phyloP scores from a whole-genome alignment of 164 flowering plant species.

The Magnolia sinica region DNA sequence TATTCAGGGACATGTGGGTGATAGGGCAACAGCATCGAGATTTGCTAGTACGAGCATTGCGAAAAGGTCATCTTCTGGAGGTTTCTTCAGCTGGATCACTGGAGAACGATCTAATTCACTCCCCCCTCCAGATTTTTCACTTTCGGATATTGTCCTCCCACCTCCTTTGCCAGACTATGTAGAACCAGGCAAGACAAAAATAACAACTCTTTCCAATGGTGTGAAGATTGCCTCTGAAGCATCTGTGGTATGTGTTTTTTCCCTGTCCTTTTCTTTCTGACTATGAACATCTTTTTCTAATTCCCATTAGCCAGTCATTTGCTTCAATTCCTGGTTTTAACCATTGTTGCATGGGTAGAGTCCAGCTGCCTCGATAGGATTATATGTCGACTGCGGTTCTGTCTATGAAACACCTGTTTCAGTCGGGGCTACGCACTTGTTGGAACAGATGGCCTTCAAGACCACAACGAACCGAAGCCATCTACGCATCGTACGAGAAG shows the following conservation, averaged over 20 bases:
- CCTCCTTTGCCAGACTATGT: constrained; percentile 77
- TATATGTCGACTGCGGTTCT: constrained; percentile 71
- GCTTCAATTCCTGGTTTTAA: background rate
- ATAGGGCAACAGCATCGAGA: constrained; percentile 27
- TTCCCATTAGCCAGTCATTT: background rate
- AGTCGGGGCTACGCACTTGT: constrained; percentile 59
- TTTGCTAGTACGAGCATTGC: constrained; percentile 54
- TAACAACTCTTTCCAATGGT: constrained; percentile 83
- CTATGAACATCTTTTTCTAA: background rate
- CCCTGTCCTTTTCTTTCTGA: background rate
- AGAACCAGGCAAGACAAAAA: constrained; percentile 67
- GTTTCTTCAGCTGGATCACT: constrained; percentile 71
- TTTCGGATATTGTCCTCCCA: constrained; percentile 54
- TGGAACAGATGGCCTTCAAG: constrained; percentile 81
- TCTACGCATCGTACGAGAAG: constrained; percentile 68
- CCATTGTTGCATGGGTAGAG: constrained; percentile 26
- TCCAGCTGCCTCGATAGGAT: constrained; percentile 63
- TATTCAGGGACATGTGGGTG: constrained; percentile 35
- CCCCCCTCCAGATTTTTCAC: constrained; percentile 65
- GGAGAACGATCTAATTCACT: constrained; percentile 46
- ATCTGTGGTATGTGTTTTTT: constrained; percentile 44
- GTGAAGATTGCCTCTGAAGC: constrained; percentile 78
- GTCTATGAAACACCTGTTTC: constrained; percentile 50
- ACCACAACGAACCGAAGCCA: constrained; percentile 68
- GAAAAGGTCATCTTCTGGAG: constrained; percentile 47